Base-by-base conservation (phyloP, 1,139 yeast species). In the Zygosaccharomyces sapae region DNA sequence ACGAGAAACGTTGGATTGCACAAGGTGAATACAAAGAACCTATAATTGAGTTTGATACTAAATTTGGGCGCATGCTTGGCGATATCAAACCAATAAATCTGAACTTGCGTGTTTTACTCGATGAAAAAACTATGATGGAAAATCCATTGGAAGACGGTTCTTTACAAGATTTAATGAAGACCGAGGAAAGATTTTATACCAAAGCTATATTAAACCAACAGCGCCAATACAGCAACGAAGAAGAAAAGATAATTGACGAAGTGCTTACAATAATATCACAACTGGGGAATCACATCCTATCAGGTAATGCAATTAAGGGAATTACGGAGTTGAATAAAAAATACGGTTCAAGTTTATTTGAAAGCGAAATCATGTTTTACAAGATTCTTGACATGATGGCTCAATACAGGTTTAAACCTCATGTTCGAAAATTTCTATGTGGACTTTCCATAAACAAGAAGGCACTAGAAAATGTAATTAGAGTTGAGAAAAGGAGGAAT, bases 361-460 rank as follows among this genome's bases (percentile, higher is more conserved):
- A 75, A 43, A 76, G 71, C 29, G 74, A 79, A 8, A 78, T 73
- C 6, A 68, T 87, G 46, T 83, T 85, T 57, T 66, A 75, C 51
- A 77, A 81, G 47, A 80, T 84, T 2, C 72, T 86, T 60, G 72
- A 75, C 45, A 70, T 84, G 48, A 72, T 89, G 55, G 89, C 83
- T 50, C 72, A 73, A 47, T 89, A 84, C 56, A 78, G 79, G 50
- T 86, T 81, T 67, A 79, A 83, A 50, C 77, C 76, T 41, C 76
- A 77, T 7, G 80, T 81, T 34, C 69, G 95, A 36, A 75, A 80
- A 55, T 85, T 82, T 58, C 72, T 89, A 7, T 75, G 88, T 56
- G 90, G 83, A 44, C 68, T 86, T 50, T 83, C 88, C 59, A 74
- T 77, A 43, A 78, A 79, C 55, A 72, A 77, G 4, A 71, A 70